A percentile compares a stretch with the other conserved stretches of the same genome.
Evolutionary conservation across 768 basidiomycete genomes (phyloP).

Genomic region (Botryobasidium botryosum): DNA sequence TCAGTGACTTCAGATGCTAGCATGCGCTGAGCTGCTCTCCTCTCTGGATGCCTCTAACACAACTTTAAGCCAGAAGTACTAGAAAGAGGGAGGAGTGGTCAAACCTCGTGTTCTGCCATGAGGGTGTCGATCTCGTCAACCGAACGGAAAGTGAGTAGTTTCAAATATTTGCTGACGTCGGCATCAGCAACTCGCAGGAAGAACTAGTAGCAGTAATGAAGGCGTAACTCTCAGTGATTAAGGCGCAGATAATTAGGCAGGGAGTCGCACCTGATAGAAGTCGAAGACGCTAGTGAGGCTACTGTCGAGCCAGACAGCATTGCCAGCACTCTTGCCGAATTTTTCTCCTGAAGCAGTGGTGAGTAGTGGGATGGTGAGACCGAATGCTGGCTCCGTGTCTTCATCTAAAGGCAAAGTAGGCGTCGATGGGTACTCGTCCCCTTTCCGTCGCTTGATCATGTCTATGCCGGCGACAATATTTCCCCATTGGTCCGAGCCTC

Average conservation of each 20-base stretch:
- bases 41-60: constrained; percentile 21
- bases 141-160: constrained; percentile 65
- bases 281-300: constrained; percentile 71
- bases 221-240: neutral
- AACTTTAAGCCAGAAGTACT: neutral
- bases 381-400: constrained; percentile 33
- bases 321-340: constrained; percentile 94
- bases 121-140: constrained; percentile 37
- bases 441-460: constrained; percentile 41
- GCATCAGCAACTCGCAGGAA: constrained; percentile 69
- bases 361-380: constrained; percentile 85
- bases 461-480: constrained; percentile 92
- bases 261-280: constrained; percentile 70
- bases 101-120: constrained; percentile 42
- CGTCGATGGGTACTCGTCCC: constrained; percentile 5
- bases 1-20: constrained; percentile 43
- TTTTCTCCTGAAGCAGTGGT: constrained; percentile 83
- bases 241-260: neutral
- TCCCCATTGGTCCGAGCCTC: constrained; percentile 97
- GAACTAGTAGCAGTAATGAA: constrained; percentile 38
- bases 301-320: constrained; percentile 81
- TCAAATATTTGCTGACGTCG: constrained; percentile 65
- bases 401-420: constrained; percentile 2
- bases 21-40: constrained; percentile 31
- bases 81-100: constrained; percentile 12